Base-by-base conservation (phyloP, 208 protist species). In the Endotrypanum monterogeii region DNA sequence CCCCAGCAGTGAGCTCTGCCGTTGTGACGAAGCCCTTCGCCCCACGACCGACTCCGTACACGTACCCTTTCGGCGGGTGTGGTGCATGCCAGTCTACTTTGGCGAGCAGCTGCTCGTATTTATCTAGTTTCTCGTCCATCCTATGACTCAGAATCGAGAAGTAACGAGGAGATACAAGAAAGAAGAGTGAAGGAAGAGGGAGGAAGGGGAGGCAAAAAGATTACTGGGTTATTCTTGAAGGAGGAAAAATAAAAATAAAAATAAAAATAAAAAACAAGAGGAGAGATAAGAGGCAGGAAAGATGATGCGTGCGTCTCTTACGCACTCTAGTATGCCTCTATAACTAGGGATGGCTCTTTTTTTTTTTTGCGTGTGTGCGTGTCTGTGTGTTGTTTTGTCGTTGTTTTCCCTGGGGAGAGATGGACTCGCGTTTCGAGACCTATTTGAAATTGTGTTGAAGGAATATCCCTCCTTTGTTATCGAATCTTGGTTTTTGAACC, bases 21-120 rank as follows among this genome's bases (percentile, higher is more conserved):
- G 89, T 91, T 5, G 92, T 96, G 11, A 87, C 69, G 35, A 96
- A 93, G 14, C 78, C 77, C 46, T 90, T 91, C 1, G 90, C 92
- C 14, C 92, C 92, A n/a, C 92, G 86, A 20, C 92, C 92, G 14
- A 86, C 67, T 20, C 92, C 92, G 72, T 86, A 92, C 58, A 88
- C 80, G 65, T 96, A 96, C n/a, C 86, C 83, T 25, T 82, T 87
- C 14, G 92, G 92, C 18, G 92, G 90, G 51, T 82, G 71, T 11
- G 85, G 65, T 14, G 86, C 68, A n/a, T 81, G 79, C 92, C 92
- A 96, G 82, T 94, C 86, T 65, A 90, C 89, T 71, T 87, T 90
- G 51, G 80, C 52, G 25, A 93, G 82, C 66, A 96, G 56, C 65
- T 87, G 83, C 71, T 93, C 92, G 68, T 96, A 96, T 67, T 90